Evolutionary conservation across 371 early-diverging fungal genomes (phyloP).

Genomic region (Lichtheimia corymbifera): DNA sequence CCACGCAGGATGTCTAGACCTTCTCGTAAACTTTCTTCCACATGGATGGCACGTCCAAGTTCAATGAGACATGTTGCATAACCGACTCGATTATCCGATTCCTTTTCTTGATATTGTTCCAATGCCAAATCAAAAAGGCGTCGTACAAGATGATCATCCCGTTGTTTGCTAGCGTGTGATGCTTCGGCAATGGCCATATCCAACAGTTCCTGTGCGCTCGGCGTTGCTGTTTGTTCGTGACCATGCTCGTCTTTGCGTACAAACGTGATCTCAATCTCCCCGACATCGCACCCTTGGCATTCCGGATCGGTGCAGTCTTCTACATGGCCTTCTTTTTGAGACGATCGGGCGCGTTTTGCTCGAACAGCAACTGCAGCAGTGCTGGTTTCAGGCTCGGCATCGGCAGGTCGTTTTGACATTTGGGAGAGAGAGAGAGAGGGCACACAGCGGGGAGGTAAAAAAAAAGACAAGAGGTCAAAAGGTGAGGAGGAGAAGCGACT

Average conservation of each 20-base stretch:
- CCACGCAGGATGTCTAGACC: constrained; percentile 41
- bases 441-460: neutral
- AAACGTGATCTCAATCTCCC: constrained; percentile 62
- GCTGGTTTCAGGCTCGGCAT: constrained; percentile 11
- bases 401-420: constrained; percentile 20
- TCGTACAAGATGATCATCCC: constrained; percentile 39
- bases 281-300: constrained; percentile 63
- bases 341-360: constrained; percentile 14
- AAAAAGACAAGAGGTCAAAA: neutral
- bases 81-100: constrained; percentile 40
- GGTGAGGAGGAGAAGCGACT: neutral
- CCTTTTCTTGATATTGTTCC: constrained; percentile 51
- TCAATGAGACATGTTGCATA: constrained; percentile 47
- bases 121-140: constrained; percentile 61
- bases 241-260: constrained; percentile 39
- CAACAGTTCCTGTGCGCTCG: constrained; percentile 52
- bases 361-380: neutral
- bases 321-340: constrained; percentile 36
- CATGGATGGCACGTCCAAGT: constrained; percentile 37
- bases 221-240: constrained; percentile 26
- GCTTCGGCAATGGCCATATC: constrained; percentile 59
- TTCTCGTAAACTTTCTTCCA: constrained; percentile 50
- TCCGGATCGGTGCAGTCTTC: constrained; percentile 49
- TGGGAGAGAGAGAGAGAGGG: too few species aligned
- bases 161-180: constrained; percentile 11